Conservation (phyloP, 2,329 filamentous ascomycete genomes). For the Fonsecaea erecta region DNA sequence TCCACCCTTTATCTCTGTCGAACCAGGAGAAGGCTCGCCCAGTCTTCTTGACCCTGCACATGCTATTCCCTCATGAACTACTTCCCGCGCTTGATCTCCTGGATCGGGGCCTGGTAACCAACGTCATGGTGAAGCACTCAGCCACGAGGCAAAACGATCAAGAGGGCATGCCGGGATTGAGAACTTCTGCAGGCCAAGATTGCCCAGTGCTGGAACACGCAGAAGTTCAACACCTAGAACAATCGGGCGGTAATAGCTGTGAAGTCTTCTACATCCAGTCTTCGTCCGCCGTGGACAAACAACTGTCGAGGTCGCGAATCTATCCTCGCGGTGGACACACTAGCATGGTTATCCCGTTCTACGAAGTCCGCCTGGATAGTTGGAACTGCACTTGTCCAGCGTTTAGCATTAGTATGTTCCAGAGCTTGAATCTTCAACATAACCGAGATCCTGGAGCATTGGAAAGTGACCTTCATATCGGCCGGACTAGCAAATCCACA, state of each 20-base stretch:
- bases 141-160: background rate
- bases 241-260: background rate
- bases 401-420: conserved; percentile 76
- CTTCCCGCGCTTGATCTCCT: conserved; percentile 86
- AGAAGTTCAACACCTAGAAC: background rate
- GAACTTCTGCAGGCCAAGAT: background rate
- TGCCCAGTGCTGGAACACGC: background rate
- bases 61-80: conserved; percentile 78
- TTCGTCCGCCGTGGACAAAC: conserved; percentile 45
- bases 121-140: conserved; percentile 45
- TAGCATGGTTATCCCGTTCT: conserved; percentile 48
- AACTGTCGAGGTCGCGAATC: background rate
- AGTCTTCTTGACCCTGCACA: conserved; percentile 78
- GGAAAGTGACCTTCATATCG: conserved; percentile 26
- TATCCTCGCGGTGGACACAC: background rate
- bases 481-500: background rate
- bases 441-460: background rate
- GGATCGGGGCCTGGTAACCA: conserved; percentile 73
- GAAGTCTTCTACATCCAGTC: conserved; percentile 69
- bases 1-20: conserved; percentile 3
- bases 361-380: conserved; percentile 72
- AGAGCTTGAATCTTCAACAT: conserved; percentile 38
- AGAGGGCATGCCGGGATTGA: background rate
- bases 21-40: conserved; percentile 23
- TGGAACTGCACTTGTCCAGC: conserved; percentile 93